Percentiles rank a stretch among this genome's conserved stretches.
phyloP scores from a whole-genome alignment of 192 early-diverging fungal species.

The Coemansia sp. region DNA sequence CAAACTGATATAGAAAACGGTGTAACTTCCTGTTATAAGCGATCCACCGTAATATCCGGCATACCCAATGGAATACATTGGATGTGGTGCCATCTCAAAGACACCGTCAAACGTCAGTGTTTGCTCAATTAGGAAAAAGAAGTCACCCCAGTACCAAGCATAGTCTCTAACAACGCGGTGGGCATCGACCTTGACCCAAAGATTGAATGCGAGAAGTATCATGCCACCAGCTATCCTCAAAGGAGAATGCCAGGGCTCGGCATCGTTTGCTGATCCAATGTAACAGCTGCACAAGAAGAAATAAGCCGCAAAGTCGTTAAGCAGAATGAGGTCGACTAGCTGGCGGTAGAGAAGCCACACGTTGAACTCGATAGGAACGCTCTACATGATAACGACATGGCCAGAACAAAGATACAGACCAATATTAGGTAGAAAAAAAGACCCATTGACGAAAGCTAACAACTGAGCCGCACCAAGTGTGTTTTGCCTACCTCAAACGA shows the following conservation, averaged over 20 bases:
- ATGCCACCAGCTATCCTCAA: constrained; percentile 77
- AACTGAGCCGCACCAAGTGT: not conserved
- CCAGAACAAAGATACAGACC: not conserved
- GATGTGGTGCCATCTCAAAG: constrained; percentile 97
- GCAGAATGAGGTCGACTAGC: constrained; percentile 87
- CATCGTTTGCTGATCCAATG: constrained; percentile 62
- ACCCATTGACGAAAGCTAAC: not conserved
- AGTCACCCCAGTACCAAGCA: constrained; percentile 99
- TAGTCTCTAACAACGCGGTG: constrained; percentile 96
- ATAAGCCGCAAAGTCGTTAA: constrained; percentile 92
- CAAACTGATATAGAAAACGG: constrained; percentile 86
- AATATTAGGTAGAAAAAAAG: not conserved
- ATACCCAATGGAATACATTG: constrained; percentile 99
- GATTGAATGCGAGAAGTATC: constrained; percentile 83
- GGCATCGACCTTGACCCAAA: constrained; percentile 96
- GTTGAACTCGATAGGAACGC: constrained; percentile 93
- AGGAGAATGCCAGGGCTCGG: constrained; percentile 61
- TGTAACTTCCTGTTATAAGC: constrained; percentile 88
- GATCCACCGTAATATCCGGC: constrained; percentile 94
- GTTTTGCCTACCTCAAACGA: constrained; percentile 62
- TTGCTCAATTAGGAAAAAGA: constrained; percentile 93
- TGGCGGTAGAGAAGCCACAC: constrained; percentile 95
- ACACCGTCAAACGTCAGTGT: constrained; percentile 92
- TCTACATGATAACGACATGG: constrained; percentile 11
- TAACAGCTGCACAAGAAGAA: constrained; percentile 84